These are phyloP conservation scores for Aureobasidium sp. DNA, from an alignment of 2,329 filamentous ascomycete species.

Conservation along the genomic window DNA sequence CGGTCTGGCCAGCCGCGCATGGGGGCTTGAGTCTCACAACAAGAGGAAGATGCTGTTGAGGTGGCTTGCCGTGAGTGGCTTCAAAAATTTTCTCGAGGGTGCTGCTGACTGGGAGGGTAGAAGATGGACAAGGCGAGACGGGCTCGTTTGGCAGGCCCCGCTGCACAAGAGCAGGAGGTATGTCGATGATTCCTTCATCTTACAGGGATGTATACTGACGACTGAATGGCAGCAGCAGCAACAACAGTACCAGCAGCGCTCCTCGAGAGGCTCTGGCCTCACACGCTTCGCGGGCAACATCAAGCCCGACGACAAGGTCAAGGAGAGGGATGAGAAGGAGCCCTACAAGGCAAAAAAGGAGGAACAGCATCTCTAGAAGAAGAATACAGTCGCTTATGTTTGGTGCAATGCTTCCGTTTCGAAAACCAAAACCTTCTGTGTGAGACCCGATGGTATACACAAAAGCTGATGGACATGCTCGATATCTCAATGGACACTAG, in stretches of 20 bases:
- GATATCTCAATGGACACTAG: neutral
- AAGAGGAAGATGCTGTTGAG: too few relatives aligned
- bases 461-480: neutral
- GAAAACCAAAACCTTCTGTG: too few relatives aligned
- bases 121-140: too few relatives aligned
- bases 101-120: too few relatives aligned
- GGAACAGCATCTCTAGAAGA: neutral
- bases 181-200: too few relatives aligned
- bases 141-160: too few relatives aligned
- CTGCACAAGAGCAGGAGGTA: too few relatives aligned
- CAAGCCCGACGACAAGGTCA: neutral
- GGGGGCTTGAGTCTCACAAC: too few relatives aligned
- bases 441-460: neutral
- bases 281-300: neutral
- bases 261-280: neutral
- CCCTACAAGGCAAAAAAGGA: neutral
- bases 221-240: neutral
- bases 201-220: too few relatives aligned
- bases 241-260: neutral
- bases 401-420: neutral
- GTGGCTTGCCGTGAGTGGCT: too few relatives aligned
- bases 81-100: too few relatives aligned
- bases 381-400: neutral
- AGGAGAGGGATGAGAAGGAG: neutral
- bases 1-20: neutral